Base-by-base conservation (phyloP, 2,329 filamentous ascomycete species). In the Celoporthe dispersa region DNA sequence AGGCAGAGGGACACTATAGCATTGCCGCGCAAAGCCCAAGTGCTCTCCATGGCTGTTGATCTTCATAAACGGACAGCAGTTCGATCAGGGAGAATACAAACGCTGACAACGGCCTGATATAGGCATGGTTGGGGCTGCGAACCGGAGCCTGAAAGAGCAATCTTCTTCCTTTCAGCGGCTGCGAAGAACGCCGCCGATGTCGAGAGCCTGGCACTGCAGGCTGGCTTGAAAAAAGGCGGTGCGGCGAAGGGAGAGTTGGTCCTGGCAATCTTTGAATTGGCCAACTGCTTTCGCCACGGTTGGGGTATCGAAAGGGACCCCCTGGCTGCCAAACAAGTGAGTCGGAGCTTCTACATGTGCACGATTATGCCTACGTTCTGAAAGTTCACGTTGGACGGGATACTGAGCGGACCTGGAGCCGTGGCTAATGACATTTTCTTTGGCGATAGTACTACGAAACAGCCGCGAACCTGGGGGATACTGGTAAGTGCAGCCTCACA, bases 211-310 rank as follows among this genome's bases (percentile, higher is more conserved):
- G 96, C 96, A 39, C 88, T 98, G 31, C 86, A 91, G 74, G 92
- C 94, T 11, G 96, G 95, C 22, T 88, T 97, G 81, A 96, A 94
- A 81, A 97, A 96, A 81, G 96, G 96, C 66, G 96, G 96, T 71
- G 91, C 93, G 19, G 95, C 95, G 60, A 99, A 98, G 82, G 96
- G 96, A 71, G 96, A 99, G 84, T 87, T 99, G 67, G 93, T 98
- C 25, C 89, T 99, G 72, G 95, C 96, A 71, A 98, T 99, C 73
- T 98, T 96, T 77, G 96, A 99, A 84, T 84, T 99, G 76, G 93
- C 91, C 68, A 96, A 96, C 80, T 95, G 89, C 82, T 98, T 98
- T 84, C 90, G 96, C 72, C 90, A 98, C 80, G 96, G 94, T 68
- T 98, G 95, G 95, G 96, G 96, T 64, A 91, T 97, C 64, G 86